A percentile compares a stretch with the other conserved stretches of the same genome.
phyloP scores from a whole-genome alignment of 768 basidiomycete species.

The Kwoniella shandongensis region DNA sequence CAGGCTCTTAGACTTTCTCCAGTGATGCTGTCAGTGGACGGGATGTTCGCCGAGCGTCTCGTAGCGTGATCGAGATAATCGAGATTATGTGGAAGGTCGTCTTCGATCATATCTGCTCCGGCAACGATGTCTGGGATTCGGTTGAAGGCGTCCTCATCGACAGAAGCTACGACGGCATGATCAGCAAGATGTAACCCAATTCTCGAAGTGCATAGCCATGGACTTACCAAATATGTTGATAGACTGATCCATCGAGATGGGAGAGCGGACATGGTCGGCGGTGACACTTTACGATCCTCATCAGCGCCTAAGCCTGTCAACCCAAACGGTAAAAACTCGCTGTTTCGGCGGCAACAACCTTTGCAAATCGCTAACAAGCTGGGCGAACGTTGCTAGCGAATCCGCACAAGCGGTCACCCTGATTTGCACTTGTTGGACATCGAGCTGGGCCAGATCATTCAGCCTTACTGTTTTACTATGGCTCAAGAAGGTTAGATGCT shows the following conservation, averaged over 20 bases:
- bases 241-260: conserved; percentile 23
- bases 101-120: conserved; percentile 81
- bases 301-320: too few species aligned
- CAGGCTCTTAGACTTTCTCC: conserved; percentile 39
- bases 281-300: conserved; percentile 2
- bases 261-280: conserved; percentile 9
- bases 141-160: conserved; percentile 81
- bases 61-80: conserved; percentile 86
- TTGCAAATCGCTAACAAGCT: conserved; percentile 39
- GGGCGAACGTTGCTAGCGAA: conserved; percentile 41
- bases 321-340: conserved; percentile 15
- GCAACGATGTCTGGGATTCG: conserved; percentile 72
- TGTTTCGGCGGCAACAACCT: conserved; percentile 28
- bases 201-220: background rate
- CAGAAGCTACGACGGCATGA: conserved; percentile 52
- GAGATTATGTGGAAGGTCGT: conserved; percentile 83
- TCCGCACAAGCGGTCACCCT: conserved; percentile 52
- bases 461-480: background rate
- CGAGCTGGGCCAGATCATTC: conserved; percentile 20
- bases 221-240: conserved; percentile 43
- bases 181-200: too few species aligned
- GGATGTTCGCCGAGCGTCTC: conserved; percentile 55
- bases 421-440: conserved; percentile 28
- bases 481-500: background rate
- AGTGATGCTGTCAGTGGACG: conserved; percentile 61